Evolutionary conservation across 192 early-diverging fungal species (phyloP), one percentile per base, ranked within the genome.

Genomic region (Paraglomus brasilianum): DNA sequence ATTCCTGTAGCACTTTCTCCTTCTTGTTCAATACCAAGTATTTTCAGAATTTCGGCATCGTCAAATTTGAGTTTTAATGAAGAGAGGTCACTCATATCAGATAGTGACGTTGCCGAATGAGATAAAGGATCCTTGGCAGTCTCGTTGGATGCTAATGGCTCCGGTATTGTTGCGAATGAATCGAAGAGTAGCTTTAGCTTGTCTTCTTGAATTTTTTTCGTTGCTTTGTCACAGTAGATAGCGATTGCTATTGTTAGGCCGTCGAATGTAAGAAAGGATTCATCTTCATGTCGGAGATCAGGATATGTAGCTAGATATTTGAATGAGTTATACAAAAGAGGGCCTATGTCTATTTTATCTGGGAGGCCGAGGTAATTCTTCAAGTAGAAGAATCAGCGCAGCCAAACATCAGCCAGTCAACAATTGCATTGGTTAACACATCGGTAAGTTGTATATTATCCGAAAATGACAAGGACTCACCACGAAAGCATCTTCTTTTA

Each of bases 131-230:
- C 30, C 0, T 38, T 42, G 42, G 4, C 11, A 15, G 13, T 48
- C 11, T 48, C 17, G 4, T 48, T 48, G 17, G 47, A 13, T 59
- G 10, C 42, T 59, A 36, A 39, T 59, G 40, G 38, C 21, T 44
- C 15, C 40, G 14, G 11, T 43, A 44, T 39, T 5, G 47, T 50
- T 13, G 63, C 15, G 40, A 65, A 65, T 4, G 63, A 65, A 14
- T 65, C 63, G 41, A 65, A 65, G 19, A 65, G 22, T 11, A 65
- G 63, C 50, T 65, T 65, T 65, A 38, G 7, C 14, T 38, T 24
- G 50, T 65, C 63, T 40, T 65, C 63, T 1, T 47, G 15, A 49
- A 65, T 65, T 49, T 49, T 19, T 21, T 50, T 38, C 50, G 47
- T 30, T 39, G 11, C 40, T 13, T 47, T 36, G 10, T 65, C 30